phyloP scores from a whole-genome alignment of 2,329 filamentous ascomycete species.

The Phaeosphaeriaceae sp. region DNA sequence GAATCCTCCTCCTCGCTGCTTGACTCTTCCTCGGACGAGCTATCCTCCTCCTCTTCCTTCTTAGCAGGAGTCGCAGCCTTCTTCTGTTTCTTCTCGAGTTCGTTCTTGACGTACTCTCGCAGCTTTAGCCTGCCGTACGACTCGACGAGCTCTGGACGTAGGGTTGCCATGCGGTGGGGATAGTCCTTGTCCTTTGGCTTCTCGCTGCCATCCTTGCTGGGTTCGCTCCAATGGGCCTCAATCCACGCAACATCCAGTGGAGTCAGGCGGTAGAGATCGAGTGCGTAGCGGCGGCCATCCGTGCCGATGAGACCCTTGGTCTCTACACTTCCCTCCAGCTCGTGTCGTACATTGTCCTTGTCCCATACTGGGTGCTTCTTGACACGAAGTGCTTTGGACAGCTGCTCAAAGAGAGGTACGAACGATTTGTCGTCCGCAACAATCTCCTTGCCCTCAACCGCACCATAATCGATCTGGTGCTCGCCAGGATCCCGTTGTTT shows the following conservation, averaged over 20 bases:
- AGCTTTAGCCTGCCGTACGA: slow-evolving; percentile 84
- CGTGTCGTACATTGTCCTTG: slow-evolving; percentile 88
- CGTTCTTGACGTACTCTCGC: slow-evolving; percentile 84
- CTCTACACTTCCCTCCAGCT: slow-evolving; percentile 94
- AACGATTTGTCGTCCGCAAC: slow-evolving; percentile 92
- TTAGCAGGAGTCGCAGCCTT: slow-evolving; percentile 49
- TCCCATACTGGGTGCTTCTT: slow-evolving; percentile 98
- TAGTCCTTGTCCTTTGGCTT: slow-evolving; percentile 67
- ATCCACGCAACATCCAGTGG: slow-evolving; percentile 91
- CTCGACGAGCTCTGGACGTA: slow-evolving; percentile 90
- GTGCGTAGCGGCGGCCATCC: slow-evolving; percentile 95
- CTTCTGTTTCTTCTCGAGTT: slow-evolving; percentile 62
- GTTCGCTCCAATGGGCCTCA: slow-evolving; percentile 71
- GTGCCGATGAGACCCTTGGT: slow-evolving; percentile 98
- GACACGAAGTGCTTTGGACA: slow-evolving; percentile 88
- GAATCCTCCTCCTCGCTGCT: slow-evolving; percentile 28
- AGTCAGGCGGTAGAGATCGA: slow-evolving; percentile 94
- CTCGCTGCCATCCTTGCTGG: slow-evolving; percentile 55
- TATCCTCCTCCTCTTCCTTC: slow-evolving; percentile 47
- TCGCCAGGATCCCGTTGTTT: slow-evolving; percentile 97
- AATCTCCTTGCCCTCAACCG: slow-evolving; percentile 95
- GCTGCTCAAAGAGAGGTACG: slow-evolving; percentile 81
- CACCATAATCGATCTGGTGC: slow-evolving; percentile 98
- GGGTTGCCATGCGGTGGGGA: slow-evolving; percentile 94
- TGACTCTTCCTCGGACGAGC: slow-evolving; percentile 24